Evolutionary conservation across 306 rosid genomes (phyloP).

Genomic region (Prunus fruticosa): DNA sequence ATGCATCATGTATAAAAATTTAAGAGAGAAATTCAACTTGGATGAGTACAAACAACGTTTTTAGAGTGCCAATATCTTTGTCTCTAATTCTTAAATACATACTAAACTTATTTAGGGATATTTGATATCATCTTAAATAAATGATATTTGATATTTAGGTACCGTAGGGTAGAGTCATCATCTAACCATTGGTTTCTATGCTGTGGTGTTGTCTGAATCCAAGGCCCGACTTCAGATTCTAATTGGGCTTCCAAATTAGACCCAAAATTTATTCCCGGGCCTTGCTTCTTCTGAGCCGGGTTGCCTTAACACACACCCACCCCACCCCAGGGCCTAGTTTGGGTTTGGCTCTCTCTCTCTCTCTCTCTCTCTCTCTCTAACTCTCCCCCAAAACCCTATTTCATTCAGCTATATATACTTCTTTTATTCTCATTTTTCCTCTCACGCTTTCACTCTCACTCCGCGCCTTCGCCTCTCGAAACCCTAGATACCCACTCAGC

Average conservation of each 20-base stretch:
- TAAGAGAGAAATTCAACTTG: too few species aligned
- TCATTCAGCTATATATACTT: constrained; percentile 6
- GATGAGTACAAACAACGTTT: too few species aligned
- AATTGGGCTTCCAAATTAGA: not conserved
- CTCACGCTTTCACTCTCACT: not conserved
- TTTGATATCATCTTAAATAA: too few species aligned
- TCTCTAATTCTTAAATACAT: too few species aligned
- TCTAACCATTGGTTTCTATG: too few species aligned
- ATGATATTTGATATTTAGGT: too few species aligned
- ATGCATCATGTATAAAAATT: too few species aligned
- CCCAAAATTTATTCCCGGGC: not conserved
- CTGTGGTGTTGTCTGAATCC: not conserved
- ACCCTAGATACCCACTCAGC: constrained; percentile 8
- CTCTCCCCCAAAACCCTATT: constrained; percentile 39
- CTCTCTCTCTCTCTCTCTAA: not conserved
- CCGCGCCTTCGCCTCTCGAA: not conserved
- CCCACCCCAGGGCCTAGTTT: not conserved
- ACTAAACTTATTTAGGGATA: too few species aligned
- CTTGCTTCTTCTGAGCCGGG: not conserved
- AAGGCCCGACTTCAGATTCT: not conserved
- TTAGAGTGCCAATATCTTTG: too few species aligned
- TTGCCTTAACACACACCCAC: not conserved
- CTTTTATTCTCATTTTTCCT: not conserved
- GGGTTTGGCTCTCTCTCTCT: not conserved
- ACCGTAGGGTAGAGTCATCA: too few species aligned